A percentile compares a stretch with the other conserved stretches of the same genome.
These are phyloP conservation scores for Labyrinthula sp. DNA, from an alignment of 352 stramenopile species.

Conservation along the genomic window DNA sequence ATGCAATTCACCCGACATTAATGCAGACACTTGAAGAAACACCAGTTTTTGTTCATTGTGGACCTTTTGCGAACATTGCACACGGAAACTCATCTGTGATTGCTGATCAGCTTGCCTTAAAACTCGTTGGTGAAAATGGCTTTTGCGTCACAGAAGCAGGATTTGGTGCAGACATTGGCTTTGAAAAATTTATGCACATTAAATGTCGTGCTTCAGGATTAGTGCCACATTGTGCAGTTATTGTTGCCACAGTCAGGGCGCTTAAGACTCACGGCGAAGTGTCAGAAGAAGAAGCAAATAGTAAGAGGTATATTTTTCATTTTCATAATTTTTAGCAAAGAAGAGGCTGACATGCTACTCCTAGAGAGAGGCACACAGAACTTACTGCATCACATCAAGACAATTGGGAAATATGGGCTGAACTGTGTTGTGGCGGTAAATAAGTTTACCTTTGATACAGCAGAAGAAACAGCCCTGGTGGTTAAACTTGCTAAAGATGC, in stretches of 20 bases:
- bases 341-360: constrained; percentile 80
- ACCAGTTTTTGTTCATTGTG: constrained; percentile 83
- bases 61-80: constrained; percentile 92
- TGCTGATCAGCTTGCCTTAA: constrained; percentile 79
- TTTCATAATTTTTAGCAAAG: constrained; percentile 67
- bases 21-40: constrained; percentile 91
- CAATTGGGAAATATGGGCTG: constrained; percentile 75
- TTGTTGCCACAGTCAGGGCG: constrained; percentile 88
- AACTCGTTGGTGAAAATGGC: constrained; percentile 71
- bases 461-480: constrained; percentile 73
- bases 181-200: constrained; percentile 98
- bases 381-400: constrained; percentile 82
- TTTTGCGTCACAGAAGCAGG: constrained; percentile 89
- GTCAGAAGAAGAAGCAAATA: no score
- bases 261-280: constrained; percentile 98
- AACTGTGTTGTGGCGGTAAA: constrained; percentile 86
- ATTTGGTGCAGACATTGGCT: constrained; percentile 87
- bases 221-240: constrained; percentile 80
- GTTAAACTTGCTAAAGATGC: constrained; percentile 61
- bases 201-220: constrained; percentile 83
- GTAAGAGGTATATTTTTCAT: no score
- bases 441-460: constrained; percentile 55
- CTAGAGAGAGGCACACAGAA: constrained; percentile 68
- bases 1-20: constrained; percentile 81
- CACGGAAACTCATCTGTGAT: constrained; percentile 91